Base-by-base conservation (phyloP, 371 early-diverging fungal species). In the Mucor plumbeus region DNA sequence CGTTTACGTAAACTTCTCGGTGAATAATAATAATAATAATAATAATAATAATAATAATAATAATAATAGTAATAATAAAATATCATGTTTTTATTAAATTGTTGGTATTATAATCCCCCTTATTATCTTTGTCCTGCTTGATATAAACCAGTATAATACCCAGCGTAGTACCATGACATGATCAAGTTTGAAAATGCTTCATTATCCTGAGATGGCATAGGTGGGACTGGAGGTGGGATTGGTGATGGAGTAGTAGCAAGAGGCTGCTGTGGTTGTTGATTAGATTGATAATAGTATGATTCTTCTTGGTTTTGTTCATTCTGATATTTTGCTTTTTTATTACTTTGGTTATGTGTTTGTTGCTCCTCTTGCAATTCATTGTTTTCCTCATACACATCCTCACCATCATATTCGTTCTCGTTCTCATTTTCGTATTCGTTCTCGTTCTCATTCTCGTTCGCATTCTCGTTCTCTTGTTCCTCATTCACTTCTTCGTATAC, bases 81-180 rank as follows among this genome's bases (percentile, higher is more conserved):
- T 26, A 3, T 26, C 26, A 26, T 26, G 26, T 26, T 26, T 26
- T 26, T 26, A 26, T 26, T 26, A 26, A 26, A 26, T 26, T 26
- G 26, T 26, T 26, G 26, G 26, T 26, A 26, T 26, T 26, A 26
- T 26, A 26, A 26, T 26, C 3, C 26, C 26, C 3, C 26, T 26
- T 1, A 26, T 53, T 15, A 50, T 53, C 31, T 14, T 53, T 53
- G 53, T 53, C 31, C 19, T 3, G 53, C 64, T 70, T 90, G 89
- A 71, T 91, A 88, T 38, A 87, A 74, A 38, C 88, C 93, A 41
- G 90, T 88, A 69, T 92, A 92, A 69, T 91, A 92, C 3, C 93
- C 93, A 7, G 90, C 85, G 65, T 85, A 90, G 73, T 91, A 92
- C 92, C 92, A 92, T 7, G 93, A 81, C 89, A 88, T 90, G 66